phyloP scores from a whole-genome alignment of 2,329 filamentous ascomycete species.

The Cytospora schulzeri region DNA sequence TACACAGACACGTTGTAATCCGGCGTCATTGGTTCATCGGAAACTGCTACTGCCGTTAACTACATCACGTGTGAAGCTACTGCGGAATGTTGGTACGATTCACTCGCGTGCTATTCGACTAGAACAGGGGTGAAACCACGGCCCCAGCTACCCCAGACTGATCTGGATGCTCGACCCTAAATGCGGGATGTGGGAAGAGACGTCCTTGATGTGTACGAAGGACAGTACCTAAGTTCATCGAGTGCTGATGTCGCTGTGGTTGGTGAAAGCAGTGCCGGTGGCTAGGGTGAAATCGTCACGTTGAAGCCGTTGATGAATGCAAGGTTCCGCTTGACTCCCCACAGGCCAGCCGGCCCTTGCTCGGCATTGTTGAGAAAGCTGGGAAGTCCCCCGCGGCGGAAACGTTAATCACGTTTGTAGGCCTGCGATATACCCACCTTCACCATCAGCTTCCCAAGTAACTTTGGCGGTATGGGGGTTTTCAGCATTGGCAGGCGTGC shows the following conservation, averaged over 20 bases:
- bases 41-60: neutral
- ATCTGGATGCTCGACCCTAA: neutral
- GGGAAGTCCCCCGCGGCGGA: neutral
- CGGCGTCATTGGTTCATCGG: slow-evolving; percentile 14
- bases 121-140: neutral
- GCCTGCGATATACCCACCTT: slow-evolving; percentile 14
- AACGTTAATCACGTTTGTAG: slow-evolving; percentile 1
- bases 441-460: neutral
- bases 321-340: neutral
- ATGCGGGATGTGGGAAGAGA: slow-evolving; percentile 15
- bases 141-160: slow-evolving; percentile 2
- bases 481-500: slow-evolving; percentile 12
- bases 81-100: neutral
- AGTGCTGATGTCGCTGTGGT: neutral
- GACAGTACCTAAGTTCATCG: neutral
- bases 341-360: neutral
- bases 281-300: neutral
- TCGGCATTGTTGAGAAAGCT: neutral
- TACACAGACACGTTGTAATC: slow-evolving; percentile 8
- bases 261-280: neutral
- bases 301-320: neutral
- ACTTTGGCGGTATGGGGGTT: slow-evolving; percentile 3
- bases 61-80: slow-evolving; percentile 10
- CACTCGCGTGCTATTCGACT: neutral
- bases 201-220: neutral